Base-by-base conservation (phyloP, 2,329 filamentous ascomycete genomes). In the Diplodia intermedia region DNA sequence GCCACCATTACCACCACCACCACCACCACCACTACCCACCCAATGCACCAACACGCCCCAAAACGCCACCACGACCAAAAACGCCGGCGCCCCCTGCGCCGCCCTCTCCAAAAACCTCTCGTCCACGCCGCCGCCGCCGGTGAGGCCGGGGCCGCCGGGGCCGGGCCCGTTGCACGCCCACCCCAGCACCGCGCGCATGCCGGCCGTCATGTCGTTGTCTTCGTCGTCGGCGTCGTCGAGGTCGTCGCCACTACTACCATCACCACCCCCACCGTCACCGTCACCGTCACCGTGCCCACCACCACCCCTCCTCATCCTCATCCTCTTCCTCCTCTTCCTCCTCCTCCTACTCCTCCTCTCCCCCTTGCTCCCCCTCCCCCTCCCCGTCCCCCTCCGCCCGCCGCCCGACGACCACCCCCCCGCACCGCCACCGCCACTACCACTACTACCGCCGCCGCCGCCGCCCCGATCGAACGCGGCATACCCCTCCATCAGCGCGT, bases 11-110 rank as follows among this genome's bases (percentile, higher is more conserved):
- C 40, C 23, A 26, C 23, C 23, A 26, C 23, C 9, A 12, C 33
- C 33, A 11, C 33, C 33, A 11, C 33, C 40, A 8, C 40, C 54
- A 6, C n/a, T 29, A 18, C 50, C 49, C 7, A 69, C 20, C 49
- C 54, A 57, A 18, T 68, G 36, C 26, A 69, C 18, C 33, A 66
- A n/a, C 20, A 69, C 65, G 26, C 55, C 67, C 18, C 29, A 62
- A 31, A 50, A 68, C 2, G 68, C 68, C 23, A 69, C 31, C 38
- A 69, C 61, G 8, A 29, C 43, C 15, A 69, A 57, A 33, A 66
- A 66, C 11, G 33, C 26, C 56, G 47, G 40, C 31, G 33, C 53
- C n/a, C 43, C 9, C 36, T 29, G 9, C 23, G n/a, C 36, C 23
- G 60, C 15, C 20, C 14, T 9, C 31, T 9, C 33, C 65, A 67